Base-by-base conservation (phyloP, 139 green algal genomes). In the Pleodorina starrii region DNA sequence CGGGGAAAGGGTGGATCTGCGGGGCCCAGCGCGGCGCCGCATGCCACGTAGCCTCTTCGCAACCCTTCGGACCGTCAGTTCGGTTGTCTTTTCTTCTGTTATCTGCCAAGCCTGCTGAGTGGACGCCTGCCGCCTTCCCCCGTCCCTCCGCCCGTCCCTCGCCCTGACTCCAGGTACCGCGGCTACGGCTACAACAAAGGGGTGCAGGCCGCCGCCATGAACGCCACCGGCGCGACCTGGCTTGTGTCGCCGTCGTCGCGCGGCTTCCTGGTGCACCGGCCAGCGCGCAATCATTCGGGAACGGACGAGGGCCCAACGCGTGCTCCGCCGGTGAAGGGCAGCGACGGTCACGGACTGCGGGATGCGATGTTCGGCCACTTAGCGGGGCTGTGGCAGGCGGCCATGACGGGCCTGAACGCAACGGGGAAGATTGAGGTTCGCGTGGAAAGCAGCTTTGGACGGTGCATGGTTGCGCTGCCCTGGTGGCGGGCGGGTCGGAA, bases 151-250 rank as follows among this genome's bases (percentile, higher is more conserved):
- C 54, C 54, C 54, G 29, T 25, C 3, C 54, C n/a, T n/a, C n/a
- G n/a, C n/a, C n/a, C n/a, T n/a, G n/a, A n/a, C 29, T 25, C 40
- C 63, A 83, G 84, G 40, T 90, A 68, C 85, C 85, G 86, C 7
- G 86, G 86, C 25, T 90, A 85, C 35, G 86, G 86, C n/a, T 77
- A 85, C 38, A 90, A 90, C 86, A 90, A 90, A 74, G 69, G 85
- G 29, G 74, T 77, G 57, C 86, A 90, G 75, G 74, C 44, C 1
- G 74, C 86, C 0, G 50, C 60, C 75, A 85, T 86, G 75, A 85
- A 84, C 43, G 57, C 74, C 59, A 90, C 32, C 9, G 86, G 75
- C 57, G 51, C 60, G 2, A 0, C 43, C 42, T 90, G 78, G 51
- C 38, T 48, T 21, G 86, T 90, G 3, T 78, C 48, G 0, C 74